Evolutionary conservation across 495 filamentous ascomycete species (phyloP).

Genomic region (Halenospora varia): DNA sequence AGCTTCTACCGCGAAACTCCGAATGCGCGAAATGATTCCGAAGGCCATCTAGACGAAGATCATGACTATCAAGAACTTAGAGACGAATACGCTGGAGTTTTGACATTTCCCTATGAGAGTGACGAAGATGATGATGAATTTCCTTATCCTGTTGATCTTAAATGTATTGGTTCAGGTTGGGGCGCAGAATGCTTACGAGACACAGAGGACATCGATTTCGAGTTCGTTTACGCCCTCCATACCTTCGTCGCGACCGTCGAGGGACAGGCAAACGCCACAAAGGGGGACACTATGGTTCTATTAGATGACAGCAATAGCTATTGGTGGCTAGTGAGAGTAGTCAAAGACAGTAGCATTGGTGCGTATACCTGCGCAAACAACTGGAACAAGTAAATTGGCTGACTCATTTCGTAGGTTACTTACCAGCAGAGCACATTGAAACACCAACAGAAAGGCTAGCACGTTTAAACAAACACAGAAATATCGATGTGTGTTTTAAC

Average conservation of each 20-base stretch:
- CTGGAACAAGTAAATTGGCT: constrained; percentile 5
- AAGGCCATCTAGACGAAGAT: neutral
- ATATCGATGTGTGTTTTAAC: constrained; percentile 75
- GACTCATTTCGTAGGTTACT: constrained; percentile 59
- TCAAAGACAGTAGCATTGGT: constrained; percentile 98
- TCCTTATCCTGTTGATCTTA: constrained; percentile 43
- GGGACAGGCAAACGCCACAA: constrained; percentile 95
- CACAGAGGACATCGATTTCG: constrained; percentile 98
- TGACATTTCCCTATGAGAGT: constrained; percentile 22
- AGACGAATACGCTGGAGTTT: constrained; percentile 1
- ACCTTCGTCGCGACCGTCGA: constrained; percentile 98
- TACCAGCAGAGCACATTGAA: constrained; percentile 97
- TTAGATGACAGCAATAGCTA: constrained; percentile 99
- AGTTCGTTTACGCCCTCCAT: constrained; percentile 97
- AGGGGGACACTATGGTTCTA: constrained; percentile 99
- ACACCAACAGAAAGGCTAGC: constrained; percentile 94
- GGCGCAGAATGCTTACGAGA: constrained; percentile 76
- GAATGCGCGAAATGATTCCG: neutral
- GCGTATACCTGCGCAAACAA: constrained; percentile 25
- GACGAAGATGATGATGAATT: constrained; percentile 50
- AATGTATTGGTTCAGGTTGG: constrained; percentile 65
- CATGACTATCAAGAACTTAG: neutral
- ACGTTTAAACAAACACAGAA: constrained; percentile 93
- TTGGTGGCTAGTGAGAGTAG: constrained; percentile 97
- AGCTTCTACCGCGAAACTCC: constrained; percentile 12